Conservation (phyloP, 768 basidiomycete genomes). For the Cantharellus anzutake region DNA sequence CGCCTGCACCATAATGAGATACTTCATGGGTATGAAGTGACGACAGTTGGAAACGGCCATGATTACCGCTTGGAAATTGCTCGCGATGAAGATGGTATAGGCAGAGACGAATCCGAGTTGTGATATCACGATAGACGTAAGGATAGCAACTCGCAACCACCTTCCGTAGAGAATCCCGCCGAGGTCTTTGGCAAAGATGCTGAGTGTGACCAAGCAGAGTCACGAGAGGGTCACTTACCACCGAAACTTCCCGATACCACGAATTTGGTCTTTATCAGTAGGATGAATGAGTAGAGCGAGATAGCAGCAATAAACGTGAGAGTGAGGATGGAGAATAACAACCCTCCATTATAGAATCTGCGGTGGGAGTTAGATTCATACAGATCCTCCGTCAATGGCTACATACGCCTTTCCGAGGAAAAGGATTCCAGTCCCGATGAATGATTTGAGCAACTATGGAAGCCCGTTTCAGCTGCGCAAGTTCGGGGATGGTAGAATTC, state of each 20-base stretch:
- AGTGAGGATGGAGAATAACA: slow-evolving; percentile 68
- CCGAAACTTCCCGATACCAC: slow-evolving; percentile 87
- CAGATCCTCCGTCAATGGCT: neutral
- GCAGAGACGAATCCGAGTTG: slow-evolving; percentile 80
- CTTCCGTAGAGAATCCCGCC: slow-evolving; percentile 82
- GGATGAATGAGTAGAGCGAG: slow-evolving; percentile 83
- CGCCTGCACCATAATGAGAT: slow-evolving; percentile 64
- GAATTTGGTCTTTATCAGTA: slow-evolving; percentile 73
- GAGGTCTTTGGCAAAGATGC: slow-evolving; percentile 38
- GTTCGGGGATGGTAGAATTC: neutral
- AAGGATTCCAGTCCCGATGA: slow-evolving; percentile 87
- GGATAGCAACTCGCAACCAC: slow-evolving; percentile 82
- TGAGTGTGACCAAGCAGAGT: neutral
- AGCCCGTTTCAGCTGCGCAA: neutral
- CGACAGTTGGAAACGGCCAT: slow-evolving; percentile 61
- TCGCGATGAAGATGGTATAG: slow-evolving; percentile 90
- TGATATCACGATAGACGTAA: slow-evolving; percentile 72
- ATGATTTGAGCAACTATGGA: slow-evolving; percentile 67
- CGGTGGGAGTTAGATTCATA: neutral
- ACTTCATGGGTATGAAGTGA: slow-evolving; percentile 44
- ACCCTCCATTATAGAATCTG: slow-evolving; percentile 89
- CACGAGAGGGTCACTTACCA: slow-evolving; percentile 28
- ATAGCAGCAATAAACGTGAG: slow-evolving; percentile 68
- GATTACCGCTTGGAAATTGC: slow-evolving; percentile 81
- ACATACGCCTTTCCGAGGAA: slow-evolving; percentile 89